Evolutionary conservation across 2,329 filamentous ascomycete genomes (phyloP).

Genomic region (Xylaria sp.): DNA sequence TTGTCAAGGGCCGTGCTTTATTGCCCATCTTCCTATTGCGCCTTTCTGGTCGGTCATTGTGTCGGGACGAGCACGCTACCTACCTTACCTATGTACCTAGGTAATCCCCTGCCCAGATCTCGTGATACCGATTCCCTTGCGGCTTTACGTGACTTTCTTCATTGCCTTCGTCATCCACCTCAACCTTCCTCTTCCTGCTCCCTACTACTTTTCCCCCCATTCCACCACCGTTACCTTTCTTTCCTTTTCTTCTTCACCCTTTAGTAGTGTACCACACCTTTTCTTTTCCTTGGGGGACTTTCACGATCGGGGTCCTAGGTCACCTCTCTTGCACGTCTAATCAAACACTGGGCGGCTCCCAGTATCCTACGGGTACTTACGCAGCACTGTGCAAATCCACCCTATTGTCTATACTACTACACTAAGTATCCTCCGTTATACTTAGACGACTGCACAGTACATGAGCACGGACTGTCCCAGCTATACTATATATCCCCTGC

Average conservation of each 20-base stretch:
- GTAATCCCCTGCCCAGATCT: slow-evolving; percentile 20
- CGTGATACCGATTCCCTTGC: slow-evolving; percentile 18
- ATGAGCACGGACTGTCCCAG: slow-evolving; percentile 13
- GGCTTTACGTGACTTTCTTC: slow-evolving; percentile 32
- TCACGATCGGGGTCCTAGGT: background rate
- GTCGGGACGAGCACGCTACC: too few relatives aligned
- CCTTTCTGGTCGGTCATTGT: slow-evolving; percentile 21
- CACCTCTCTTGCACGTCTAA: slow-evolving; percentile 5
- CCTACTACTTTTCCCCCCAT: background rate
- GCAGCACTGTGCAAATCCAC: slow-evolving; percentile 13
- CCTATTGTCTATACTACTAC: too few relatives aligned
- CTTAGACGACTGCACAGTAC: background rate
- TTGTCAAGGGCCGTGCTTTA: slow-evolving; percentile 10
- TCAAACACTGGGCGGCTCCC: background rate
- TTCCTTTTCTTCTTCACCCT: slow-evolving; percentile 1
- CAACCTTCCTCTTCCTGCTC: slow-evolving; percentile 6
- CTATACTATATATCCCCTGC: slow-evolving; percentile 3
- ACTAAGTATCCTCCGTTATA: too few relatives aligned
- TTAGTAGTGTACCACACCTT: background rate
- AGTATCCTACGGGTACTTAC: background rate
- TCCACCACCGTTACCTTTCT: slow-evolving; percentile 11
- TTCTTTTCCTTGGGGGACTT: background rate
- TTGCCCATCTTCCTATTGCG: slow-evolving; percentile 10
- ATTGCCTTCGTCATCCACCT: slow-evolving; percentile 30
- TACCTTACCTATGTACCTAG: background rate